Evolutionary conservation across 2,329 filamentous ascomycete genomes (phyloP).

Genomic region (Xylariales sp.): DNA sequence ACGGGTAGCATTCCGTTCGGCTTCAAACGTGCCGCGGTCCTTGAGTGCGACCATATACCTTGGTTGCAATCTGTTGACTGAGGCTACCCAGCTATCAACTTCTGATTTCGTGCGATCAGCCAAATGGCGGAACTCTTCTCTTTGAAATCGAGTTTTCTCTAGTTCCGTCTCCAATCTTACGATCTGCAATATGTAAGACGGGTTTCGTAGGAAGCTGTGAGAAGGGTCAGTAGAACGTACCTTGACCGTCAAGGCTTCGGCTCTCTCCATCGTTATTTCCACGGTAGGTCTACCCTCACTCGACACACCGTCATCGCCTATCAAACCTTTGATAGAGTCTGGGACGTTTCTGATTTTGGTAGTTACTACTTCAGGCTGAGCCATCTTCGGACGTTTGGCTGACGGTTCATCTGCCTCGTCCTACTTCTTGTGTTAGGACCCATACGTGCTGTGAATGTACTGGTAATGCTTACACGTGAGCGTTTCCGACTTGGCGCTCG

Average conservation of each 20-base stretch:
- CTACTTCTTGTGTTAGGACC: conserved; percentile 20
- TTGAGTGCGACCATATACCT: conserved; percentile 29
- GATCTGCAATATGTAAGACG: conserved; percentile 26
- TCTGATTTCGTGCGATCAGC: conserved; percentile 41
- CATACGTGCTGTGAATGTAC: not conserved
- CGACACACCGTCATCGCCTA: conserved; percentile 18
- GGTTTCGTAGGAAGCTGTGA: too few relatives aligned
- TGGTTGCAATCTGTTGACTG: conserved; percentile 39
- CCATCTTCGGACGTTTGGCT: conserved; percentile 28
- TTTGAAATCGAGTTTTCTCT: conserved; percentile 26
- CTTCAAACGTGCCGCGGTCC: conserved; percentile 45
- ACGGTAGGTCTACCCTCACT: conserved; percentile 20
- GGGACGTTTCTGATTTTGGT: conserved; percentile 21
- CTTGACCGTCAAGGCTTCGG: conserved; percentile 27
- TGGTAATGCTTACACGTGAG: conserved; percentile 36
- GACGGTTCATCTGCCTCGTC: conserved; percentile 28
- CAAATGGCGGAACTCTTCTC: conserved; percentile 33
- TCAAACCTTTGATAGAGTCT: conserved; percentile 26
- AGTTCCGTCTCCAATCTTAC: conserved; percentile 31
- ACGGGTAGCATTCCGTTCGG: conserved; percentile 34
- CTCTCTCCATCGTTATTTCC: conserved; percentile 23
- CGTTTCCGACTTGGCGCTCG: conserved; percentile 37
- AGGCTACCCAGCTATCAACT: conserved; percentile 40
- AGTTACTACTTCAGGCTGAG: conserved; percentile 21
- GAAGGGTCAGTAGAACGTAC: too few relatives aligned